These are phyloP conservation scores for Sinapis alba DNA, from an alignment of 441 rosid species.

Conservation along the genomic window DNA sequence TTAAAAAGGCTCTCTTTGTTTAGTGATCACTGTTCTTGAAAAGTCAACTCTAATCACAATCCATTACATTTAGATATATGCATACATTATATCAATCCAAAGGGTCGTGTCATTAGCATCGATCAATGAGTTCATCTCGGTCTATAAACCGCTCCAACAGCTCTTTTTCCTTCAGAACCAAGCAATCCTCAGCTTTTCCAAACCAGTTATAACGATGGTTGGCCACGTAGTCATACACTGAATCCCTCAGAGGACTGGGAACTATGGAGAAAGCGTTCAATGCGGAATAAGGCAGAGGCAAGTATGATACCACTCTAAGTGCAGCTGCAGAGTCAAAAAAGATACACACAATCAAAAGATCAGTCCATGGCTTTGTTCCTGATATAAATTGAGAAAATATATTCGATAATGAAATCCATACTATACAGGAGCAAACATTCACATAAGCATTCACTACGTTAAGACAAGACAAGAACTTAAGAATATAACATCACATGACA, in stretches of 20 bases:
- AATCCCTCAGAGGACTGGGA: slow-evolving; percentile 84
- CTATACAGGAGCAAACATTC: too few relatives aligned
- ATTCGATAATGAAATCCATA: too few relatives aligned
- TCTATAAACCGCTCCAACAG: slow-evolving; percentile 81
- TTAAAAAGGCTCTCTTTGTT: background rate
- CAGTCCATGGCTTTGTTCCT: background rate
- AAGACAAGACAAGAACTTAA: too few relatives aligned
- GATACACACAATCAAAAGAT: background rate
- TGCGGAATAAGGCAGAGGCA: slow-evolving; percentile 81
- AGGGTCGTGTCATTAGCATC: slow-evolving; percentile 21
- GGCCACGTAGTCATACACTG: slow-evolving; percentile 77
- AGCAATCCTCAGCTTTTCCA: slow-evolving; percentile 75
- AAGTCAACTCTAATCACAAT: background rate
- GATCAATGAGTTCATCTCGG: slow-evolving; percentile 60
- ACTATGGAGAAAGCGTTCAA: slow-evolving; percentile 55
- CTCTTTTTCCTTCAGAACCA: slow-evolving; percentile 72
- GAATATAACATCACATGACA: too few relatives aligned
- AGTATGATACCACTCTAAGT: slow-evolving; percentile 69
- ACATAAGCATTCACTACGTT: too few relatives aligned
- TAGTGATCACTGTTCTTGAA: background rate
- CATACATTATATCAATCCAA: background rate
- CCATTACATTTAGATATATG: background rate
- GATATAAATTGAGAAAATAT: too few relatives aligned
- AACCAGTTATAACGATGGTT: slow-evolving; percentile 78
- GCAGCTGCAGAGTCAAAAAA: slow-evolving; percentile 65